Conservation (phyloP, 176 grass and related monocot species). For the Tillandsia fasciculata region DNA sequence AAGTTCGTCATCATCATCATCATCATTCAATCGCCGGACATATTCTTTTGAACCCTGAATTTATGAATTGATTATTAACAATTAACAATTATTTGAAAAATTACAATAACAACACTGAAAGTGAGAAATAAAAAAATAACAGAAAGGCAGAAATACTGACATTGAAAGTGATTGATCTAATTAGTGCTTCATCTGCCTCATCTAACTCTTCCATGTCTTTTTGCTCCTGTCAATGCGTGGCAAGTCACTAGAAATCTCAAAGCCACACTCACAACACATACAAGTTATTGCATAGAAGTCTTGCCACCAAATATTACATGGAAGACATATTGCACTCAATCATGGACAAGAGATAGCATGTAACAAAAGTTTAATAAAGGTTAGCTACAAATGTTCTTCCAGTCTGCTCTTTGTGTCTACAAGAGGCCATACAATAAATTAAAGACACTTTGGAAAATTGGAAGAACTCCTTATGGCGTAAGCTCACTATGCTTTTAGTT, state of each 20-base stretch:
- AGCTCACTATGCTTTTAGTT: too few species aligned
- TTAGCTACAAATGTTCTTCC: too few species aligned
- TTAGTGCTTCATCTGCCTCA: conserved; percentile 75
- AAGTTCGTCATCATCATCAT: conserved; percentile 29
- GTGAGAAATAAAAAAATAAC: conserved; percentile 16
- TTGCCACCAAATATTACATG: conserved; percentile 11
- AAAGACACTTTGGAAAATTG: too few species aligned
- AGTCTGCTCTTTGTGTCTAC: too few species aligned
- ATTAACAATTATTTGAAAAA: neutral
- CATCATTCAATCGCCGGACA: conserved; percentile 64
- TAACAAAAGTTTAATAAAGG: too few species aligned
- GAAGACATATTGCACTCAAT: too few species aligned
- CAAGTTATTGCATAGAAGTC: neutral
- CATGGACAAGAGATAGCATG: too few species aligned
- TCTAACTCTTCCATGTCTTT: conserved; percentile 63
- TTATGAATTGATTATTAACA: conserved; percentile 6
- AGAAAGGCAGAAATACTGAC: conserved; percentile 33
- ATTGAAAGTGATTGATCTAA: conserved; percentile 74
- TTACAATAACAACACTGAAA: neutral
- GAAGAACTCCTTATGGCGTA: too few species aligned
- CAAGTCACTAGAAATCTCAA: conserved; percentile 20
- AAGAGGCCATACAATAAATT: too few species aligned
- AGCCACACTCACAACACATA: neutral
- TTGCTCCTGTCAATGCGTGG: conserved; percentile 34
- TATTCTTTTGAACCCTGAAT: conserved; percentile 79